These are phyloP conservation scores for Penicillium sumatraense DNA, from an alignment of 2,329 filamentous ascomycete genomes.

Conservation along the genomic window DNA sequence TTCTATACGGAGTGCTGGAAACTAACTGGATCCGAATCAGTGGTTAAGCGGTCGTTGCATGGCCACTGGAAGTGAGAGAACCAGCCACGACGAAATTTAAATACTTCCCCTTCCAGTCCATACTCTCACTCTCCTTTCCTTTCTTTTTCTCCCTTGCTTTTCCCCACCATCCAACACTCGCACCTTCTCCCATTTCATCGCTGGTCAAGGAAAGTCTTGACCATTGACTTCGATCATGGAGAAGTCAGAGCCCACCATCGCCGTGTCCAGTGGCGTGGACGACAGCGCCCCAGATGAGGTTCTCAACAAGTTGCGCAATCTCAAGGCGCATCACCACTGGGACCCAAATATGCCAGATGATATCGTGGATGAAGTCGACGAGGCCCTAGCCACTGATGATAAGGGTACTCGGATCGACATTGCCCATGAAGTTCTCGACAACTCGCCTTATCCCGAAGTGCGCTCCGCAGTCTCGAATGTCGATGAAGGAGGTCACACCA, in stretches of 20 bases:
- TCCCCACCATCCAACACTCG: not conserved
- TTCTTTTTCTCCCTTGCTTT: not conserved
- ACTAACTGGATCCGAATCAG: too few relatives aligned
- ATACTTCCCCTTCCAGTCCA: not conserved
- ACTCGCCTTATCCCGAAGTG: constrained; percentile 71
- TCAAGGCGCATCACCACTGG: constrained; percentile 65
- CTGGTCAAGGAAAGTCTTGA: not conserved
- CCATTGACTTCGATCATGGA: constrained; percentile 14
- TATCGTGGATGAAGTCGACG: constrained; percentile 64
- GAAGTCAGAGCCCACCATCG: constrained; percentile 26
- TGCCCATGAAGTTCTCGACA: constrained; percentile 65
- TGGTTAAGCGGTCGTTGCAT: not conserved
- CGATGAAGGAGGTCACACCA: constrained; percentile 67
- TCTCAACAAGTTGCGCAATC: constrained; percentile 53
- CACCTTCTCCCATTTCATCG: not conserved
- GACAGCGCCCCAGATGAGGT: constrained; percentile 30
- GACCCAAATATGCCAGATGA: constrained; percentile 70
- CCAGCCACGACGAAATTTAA: not conserved
- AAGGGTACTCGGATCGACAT: constrained; percentile 61
- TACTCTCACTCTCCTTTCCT: not conserved
- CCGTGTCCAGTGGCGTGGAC: constrained; percentile 22
- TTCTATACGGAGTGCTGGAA: not conserved
- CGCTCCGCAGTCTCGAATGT: constrained; percentile 68
- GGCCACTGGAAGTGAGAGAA: too few relatives aligned
- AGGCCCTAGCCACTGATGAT: constrained; percentile 60